Base-by-base conservation (phyloP, 805 yeast genomes). In the Lachancea quebecensis region DNA sequence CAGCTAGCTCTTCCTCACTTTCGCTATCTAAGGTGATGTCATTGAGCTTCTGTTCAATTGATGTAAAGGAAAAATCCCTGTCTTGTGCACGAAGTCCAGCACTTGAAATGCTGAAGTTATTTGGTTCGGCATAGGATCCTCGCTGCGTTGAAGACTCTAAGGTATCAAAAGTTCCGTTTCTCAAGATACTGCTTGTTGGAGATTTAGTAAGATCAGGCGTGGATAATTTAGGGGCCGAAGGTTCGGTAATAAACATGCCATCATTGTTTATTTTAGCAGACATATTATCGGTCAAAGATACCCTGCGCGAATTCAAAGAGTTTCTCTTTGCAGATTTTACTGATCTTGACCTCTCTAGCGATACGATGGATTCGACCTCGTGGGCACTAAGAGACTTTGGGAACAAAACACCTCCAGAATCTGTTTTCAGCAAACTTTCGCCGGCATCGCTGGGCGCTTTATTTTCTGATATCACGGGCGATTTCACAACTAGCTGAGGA, bases 361-460 rank as follows among this genome's bases (percentile, higher is more conserved):
- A 74, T 2, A 82, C 82, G 46, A 85, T 85, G 38, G 85, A 80
- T 51, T 82, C 85, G 10, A 85, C 85, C 56, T 85, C 95, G 42
- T 74, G 77, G 0, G 76, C 70, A 46, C 74, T 81, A 29, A 85
- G 66, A 2, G 79, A 75, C 57, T 81, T 84, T 0, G 95, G 95
- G 60, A 85, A 85, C 21, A 85, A 61, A 0, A 80, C 77, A 45
- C 83, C 82, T 21, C 82, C 81, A 4, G 66, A 61, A 47, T 69
- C 71, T 9, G 65, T 52, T 38, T 53, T 62, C 21, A 25, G 37
- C 4, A 32, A 25, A 16, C 14, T 39, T 15, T 14, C 14, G 9
- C n/a, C 38, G 27, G 7, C 14, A 2, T n/a, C 14, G 7, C n/a
- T 12, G 3, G 43, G 43, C 14, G 10, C 14, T 4, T 33, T n/a